Evolutionary conservation across 2,329 filamentous ascomycete species (phyloP), one percentile per base, ranked within the genome.

Genomic region (Monilinia aucupariae): DNA sequence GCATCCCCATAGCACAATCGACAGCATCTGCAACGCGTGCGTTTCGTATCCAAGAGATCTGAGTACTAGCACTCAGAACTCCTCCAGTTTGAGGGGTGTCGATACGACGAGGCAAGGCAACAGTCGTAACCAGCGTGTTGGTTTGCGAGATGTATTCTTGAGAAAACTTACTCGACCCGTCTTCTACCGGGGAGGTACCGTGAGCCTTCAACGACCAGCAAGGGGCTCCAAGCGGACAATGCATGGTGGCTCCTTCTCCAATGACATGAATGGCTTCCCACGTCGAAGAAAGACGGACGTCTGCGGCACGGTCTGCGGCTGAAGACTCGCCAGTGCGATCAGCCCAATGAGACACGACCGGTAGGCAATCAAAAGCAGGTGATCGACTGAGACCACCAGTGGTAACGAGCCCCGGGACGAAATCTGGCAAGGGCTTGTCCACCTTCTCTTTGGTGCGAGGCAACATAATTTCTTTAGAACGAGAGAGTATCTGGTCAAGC

Each of bases 171-270:
- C 43, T 59, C 2, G 54, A 58, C 12, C 8, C 54, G 4, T 27
- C 3, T 32, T 30, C 41, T 22, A 58, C 25, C 12, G 41, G 27
- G 3, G 41, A 43, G 20, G 22, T 58, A 10, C 39, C 54, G 10
- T 58, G 41, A 45, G 55, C 10, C 43, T 59, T 49, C 1, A 59
- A 9, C 5, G 30, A n/a, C 55, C 55, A 59, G 9, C 4, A 59
- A 0, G 55, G 55, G 15, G 55, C 55, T 34, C 55, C 55, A 4
- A 59, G 43, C 2, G 55, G 55, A 12, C 1, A 59, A 1, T 59
- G 43, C 55, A 59, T 59, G 5, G 55, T 59, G n/a, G 41, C 55
- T 17, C 55, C 55, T 59, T 59, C 55, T 34, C 7, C 30, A 34
- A 39, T 1, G 4, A 59, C 43, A 49, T 59, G n/a, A 25, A 5